Evolutionary conservation across 345 rosid species (phyloP), one percentile per base, ranked within the genome.

Genomic region (Melaleuca quinquenervia): DNA sequence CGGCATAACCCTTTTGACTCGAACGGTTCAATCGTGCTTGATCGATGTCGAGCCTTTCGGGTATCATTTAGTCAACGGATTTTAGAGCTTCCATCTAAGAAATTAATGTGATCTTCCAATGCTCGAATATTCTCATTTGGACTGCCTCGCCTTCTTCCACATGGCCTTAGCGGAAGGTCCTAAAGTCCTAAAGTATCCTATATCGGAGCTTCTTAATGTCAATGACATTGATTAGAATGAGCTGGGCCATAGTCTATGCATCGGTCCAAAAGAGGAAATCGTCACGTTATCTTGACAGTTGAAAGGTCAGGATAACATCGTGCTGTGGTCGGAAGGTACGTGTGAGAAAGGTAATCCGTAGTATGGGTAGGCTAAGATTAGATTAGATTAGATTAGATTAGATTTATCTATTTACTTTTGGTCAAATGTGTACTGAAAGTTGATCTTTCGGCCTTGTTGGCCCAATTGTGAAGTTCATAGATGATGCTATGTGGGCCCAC

Each of bases 401-500:
- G 48, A 18, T 32, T 51, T 51, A 13, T 51, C 10, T 3, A 51
- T 12, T 13, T 41, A 41, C 4, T 13, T 51, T 51, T 51, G 52
- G 45, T 32, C 76, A 16, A 64, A 52, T 18, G 24, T 70, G 48
- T 36, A 70, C 21, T 32, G 45, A 16, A 64, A 64, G 32, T 16
- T 64, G 45, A 13, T 3, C 32, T 32, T 32, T 64, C 45, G 45
- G 76, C 32, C 76, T 64, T 8, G 78, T 64, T 18, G 45, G 78
- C 78, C 78, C 78, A 32, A 64, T 7, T 16, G 32, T 16, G 32
- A 64, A 32, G 22, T 70, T 70, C 24, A 70, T 9, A 3, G 24
- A 70, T 70, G 78, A 64, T 70, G 78, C 78, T 32, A 64, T 70
- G 32, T 32, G 45, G 78, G 78, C 45, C 78, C 78, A 70, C 78